Conservation (phyloP, 345 rosid species). For the Adansonia digitata region DNA sequence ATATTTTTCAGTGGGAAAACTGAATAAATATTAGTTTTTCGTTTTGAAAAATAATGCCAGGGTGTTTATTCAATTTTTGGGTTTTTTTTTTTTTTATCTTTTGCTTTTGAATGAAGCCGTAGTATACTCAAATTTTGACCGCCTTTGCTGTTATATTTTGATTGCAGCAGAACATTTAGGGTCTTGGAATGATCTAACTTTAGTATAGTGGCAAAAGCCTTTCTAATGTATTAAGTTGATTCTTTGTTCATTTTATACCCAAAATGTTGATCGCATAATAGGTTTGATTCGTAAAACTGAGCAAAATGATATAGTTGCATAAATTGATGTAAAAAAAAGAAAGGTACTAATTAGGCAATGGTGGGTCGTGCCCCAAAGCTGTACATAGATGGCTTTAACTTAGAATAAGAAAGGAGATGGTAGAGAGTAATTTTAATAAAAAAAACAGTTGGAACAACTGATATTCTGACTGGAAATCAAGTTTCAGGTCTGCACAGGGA, state of each 20-base stretch:
- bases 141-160: background rate
- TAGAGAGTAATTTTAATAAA: slow-evolving; percentile 20
- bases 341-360: background rate
- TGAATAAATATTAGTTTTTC: background rate
- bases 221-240: background rate
- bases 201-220: background rate
- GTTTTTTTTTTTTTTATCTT: background rate
- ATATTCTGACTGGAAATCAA: slow-evolving; percentile 22
- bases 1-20: background rate
- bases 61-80: background rate
- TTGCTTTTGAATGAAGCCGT: background rate
- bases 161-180: background rate
- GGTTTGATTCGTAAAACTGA: background rate
- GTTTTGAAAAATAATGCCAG: background rate
- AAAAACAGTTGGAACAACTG: slow-evolving; percentile 16
- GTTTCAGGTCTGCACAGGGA: slow-evolving; percentile 29
- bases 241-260: background rate
- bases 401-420: slow-evolving; percentile 31
- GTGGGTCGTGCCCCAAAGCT: background rate
- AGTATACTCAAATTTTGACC: background rate
- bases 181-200: background rate
- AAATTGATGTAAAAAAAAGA: background rate
- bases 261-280: background rate
- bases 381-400: slow-evolving; percentile 12
- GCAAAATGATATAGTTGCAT: background rate